These are phyloP conservation scores for Leccinellum luteum DNA, from an alignment of 768 basidiomycete species.

Conservation along the genomic window DNA sequence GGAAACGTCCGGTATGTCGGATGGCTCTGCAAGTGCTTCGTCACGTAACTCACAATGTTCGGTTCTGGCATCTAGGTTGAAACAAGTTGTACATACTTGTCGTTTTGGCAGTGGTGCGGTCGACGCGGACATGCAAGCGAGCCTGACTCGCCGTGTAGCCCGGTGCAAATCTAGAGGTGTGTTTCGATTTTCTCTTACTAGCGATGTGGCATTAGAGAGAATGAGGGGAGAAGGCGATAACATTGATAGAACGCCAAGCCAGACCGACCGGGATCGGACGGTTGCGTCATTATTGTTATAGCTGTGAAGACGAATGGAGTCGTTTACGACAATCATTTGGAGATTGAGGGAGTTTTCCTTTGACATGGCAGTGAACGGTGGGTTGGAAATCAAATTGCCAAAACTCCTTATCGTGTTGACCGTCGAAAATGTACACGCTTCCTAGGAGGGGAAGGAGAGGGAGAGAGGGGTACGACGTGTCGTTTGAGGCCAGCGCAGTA, in stretches of 20 bases:
- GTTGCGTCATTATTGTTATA: conserved; percentile 3
- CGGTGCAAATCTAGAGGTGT: neutral
- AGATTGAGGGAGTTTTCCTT: conserved; percentile 14
- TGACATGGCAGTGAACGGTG: conserved; percentile 1
- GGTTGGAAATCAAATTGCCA: conserved; percentile 11
- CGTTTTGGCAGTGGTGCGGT: neutral
- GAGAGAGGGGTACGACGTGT: neutral
- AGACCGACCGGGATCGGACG: conserved; percentile 1
- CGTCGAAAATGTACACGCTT: neutral
- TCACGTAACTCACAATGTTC: neutral
- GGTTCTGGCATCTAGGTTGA: neutral
- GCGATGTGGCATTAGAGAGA: conserved; percentile 15
- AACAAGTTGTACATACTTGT: neutral
- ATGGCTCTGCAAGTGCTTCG: neutral
- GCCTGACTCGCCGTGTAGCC: neutral
- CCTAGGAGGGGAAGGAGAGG: neutral
- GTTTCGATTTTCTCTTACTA: too few relatives aligned
- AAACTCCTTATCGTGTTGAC: conserved; percentile 2
- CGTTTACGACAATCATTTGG: conserved; percentile 21
- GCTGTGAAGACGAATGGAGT: conserved; percentile 15
- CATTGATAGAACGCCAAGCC: neutral
- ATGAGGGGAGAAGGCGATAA: neutral
- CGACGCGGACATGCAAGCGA: neutral
- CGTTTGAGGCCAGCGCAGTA: neutral
- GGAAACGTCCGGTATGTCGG: neutral